phyloP scores from a whole-genome alignment of 2,329 filamentous ascomycete genomes.

The Neospermospora avenae region DNA sequence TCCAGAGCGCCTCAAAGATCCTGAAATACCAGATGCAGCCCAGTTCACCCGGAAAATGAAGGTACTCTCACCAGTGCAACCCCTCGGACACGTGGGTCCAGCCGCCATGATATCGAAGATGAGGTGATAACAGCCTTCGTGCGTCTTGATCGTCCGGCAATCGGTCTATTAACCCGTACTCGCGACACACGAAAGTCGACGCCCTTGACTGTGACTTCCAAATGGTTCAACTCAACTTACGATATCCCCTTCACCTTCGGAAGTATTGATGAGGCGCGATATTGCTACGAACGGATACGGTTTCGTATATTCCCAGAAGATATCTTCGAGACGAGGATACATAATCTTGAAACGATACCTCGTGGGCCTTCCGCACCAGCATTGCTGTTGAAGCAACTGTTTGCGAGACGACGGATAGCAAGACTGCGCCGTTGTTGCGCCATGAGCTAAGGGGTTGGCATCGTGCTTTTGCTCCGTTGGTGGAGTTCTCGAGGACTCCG shows the following conservation, averaged over 20 bases:
- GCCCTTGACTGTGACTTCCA: not conserved
- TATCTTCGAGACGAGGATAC: not conserved
- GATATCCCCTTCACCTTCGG: not conserved
- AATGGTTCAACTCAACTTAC: not conserved
- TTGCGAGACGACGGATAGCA: too few species aligned
- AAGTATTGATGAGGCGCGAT: not conserved
- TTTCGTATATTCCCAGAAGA: slow-evolving; percentile 5
- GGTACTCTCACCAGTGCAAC: not conserved
- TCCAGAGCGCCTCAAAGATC: slow-evolving; percentile 4
- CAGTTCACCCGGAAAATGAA: too few species aligned
- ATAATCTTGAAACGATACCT: too few species aligned
- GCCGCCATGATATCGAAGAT: not conserved
- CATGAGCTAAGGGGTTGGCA: not conserved
- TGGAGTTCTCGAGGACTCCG: not conserved
- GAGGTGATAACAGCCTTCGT: not conserved
- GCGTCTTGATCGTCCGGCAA: slow-evolving; percentile 1
- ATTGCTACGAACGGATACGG: not conserved
- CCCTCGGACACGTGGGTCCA: not conserved
- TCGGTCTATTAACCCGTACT: not conserved
- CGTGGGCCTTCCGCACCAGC: too few species aligned
- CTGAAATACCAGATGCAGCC: not conserved
- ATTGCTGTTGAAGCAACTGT: too few species aligned
- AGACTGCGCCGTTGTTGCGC: not conserved
- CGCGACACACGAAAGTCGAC: not conserved
- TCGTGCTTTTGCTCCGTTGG: not conserved